Base-by-base conservation (phyloP, 306 rosid species). In the Abrus pulchellus region DNA sequence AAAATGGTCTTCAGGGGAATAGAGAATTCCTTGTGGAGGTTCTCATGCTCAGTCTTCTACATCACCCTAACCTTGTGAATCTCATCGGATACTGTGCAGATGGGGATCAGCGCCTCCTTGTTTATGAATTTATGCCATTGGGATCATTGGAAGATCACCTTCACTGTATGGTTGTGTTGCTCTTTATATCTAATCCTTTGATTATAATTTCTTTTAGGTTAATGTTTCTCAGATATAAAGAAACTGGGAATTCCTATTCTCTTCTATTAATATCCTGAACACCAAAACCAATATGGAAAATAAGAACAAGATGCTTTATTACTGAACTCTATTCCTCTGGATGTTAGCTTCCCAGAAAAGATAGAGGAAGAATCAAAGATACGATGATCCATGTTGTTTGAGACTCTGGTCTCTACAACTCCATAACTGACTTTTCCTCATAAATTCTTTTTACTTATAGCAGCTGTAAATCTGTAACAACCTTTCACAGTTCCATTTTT, bases 101-200 rank as follows among this genome's bases (percentile, higher is more conserved):
- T 83, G 98, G 98, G 43, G 98, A 93, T 71, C 98, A 93, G 68
- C 93, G 98, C 76, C 98, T 93, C 74, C 98, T 93, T 80, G 98
- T 93, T 68, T 93, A 93, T 88, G 97, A 91, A 64, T 91, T 87
- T 86, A 91, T 93, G 98, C 92, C 82, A 13, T 54, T 78, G 76
- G 75, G 82, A 55, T 67, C 82, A 32, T 85, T 93, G 84, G 98
- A 93, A 83, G 98, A 93, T 74, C 97, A 93, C 83, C 97, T 93
- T 86, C 97, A 88, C 61, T 94, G 97, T 93, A 90, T 81, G 45
- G 27, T 66, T 74, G 70, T 55, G 29, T 77, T 77, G 55, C 65
- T 44, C 77, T 20, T 41, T 34, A 34, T 38, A 62, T 56, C 48
- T 47, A 32, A 29, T 78, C 74, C 74, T 78, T 14, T 65, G 3